Evolutionary conservation across 176 grass and related monocot genomes (phyloP), one percentile per base, ranked within the genome.

Genomic region (Neostapfia colusana): DNA sequence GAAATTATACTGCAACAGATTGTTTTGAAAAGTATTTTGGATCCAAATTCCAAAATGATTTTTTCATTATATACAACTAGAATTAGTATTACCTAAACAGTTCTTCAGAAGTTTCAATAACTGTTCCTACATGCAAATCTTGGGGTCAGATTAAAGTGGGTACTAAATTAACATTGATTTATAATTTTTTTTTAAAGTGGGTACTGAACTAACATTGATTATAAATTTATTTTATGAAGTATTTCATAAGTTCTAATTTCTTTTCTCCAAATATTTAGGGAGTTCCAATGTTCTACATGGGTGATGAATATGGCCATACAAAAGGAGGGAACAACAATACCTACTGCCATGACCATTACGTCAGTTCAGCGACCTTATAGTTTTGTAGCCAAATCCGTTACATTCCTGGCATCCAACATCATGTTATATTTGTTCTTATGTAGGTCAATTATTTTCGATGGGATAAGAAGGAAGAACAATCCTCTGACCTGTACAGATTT

Each of bases 301-400:
- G 95, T 0, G 95, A 98, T 69, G 95, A 98, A 78, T 98, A 98
- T 77, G 95, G 95, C 20, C 95, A 98, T 67, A 94, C 91, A 15
- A 98, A 98, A 88, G 86, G 84, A 80, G 95, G 95, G 65, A 98
- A 98, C 87, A 98, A 98, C 77, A 98, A 98, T 79, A 90, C 95
- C 46, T 98, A 98, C 57, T 98, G 95, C 65, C 95, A 98, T 85
- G 95, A 94, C 69, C 85, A 90, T 82, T 86, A 80, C 78, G 95
- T 98, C 28, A 75, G 86, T 69, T 14, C 27, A 49, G 57, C 8
- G 7, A 43, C 34, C 23, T 10, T 67, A 25, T 49, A 11, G 69
- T 77, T 10, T 61, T 63, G 0, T 45, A 26, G 40, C 24, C 5
- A 40, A 43, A 55, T 63, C 50, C 55, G 4, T 49, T 38, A 72